Evolutionary conservation across 2,329 filamentous ascomycete genomes (phyloP), one percentile per base, ranked within the genome.

Genomic region (Xylaria sp.): DNA sequence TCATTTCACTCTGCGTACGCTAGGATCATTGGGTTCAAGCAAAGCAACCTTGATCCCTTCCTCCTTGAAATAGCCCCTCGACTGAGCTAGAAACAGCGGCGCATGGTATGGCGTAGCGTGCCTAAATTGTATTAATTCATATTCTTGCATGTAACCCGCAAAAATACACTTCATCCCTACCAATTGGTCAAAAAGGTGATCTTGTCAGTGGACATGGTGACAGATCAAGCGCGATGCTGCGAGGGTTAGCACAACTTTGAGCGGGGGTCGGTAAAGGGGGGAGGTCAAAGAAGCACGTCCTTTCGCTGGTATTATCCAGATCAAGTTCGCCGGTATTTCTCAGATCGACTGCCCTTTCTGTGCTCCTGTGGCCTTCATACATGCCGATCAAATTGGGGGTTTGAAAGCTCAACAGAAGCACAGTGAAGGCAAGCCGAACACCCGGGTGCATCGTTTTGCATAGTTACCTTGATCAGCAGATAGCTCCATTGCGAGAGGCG

Each of bases 231-330:
- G 55, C 40, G 42, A 70, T 73, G 75, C 81, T 87, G 71, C 67
- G 65, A 69, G 73, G 31, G 80, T 87, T 76, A 87, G 82, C 80
- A 71, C 74, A 70, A 70, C 68, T 61, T 69, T 59, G 57, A 61
- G 51, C 47, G 57, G 56, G 61, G 25, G 60, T 64, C 62, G 68
- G 66, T 64, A 70, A 73, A 73, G 73, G 73, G 74, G 76, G 75
- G 76, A 79, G 83, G 31, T 54, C 35, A 57, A 87, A 87, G 86
- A 89, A 89, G 89, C 89, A 92, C 89, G 86, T 92, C 87, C 89
- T 92, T 92, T 89, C 90, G 89, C 89, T 91, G 88, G 88, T 84
- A 91, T 91, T 91, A 89, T 88, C 87, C 88, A 90, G 88, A 90
- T 91, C 89, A 92, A 92, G 89, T 92, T 91, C 70, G 68, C 70